phyloP scores from a whole-genome alignment of 129 eudicot species.

The Calendula officinalis region DNA sequence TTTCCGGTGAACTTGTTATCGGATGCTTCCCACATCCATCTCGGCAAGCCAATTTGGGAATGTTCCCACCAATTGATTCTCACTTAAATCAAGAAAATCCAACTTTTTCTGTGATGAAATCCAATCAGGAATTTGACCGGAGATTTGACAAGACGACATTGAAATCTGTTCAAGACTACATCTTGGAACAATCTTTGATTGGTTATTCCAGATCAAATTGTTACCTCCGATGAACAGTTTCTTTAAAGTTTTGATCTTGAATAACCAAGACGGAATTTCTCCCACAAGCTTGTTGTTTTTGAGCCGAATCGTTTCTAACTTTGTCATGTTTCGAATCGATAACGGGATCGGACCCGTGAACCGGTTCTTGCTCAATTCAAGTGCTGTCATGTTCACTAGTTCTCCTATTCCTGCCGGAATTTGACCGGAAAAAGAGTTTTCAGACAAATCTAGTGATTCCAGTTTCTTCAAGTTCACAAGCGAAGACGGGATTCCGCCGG shows the following conservation, averaged over 20 bases:
- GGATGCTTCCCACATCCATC: conserved; percentile 54
- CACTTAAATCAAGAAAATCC: conserved; percentile 46
- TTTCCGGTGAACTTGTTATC: conserved; percentile 49
- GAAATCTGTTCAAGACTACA: conserved; percentile 46
- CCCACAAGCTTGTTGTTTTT: conserved; percentile 46
- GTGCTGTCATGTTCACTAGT: conserved; percentile 34
- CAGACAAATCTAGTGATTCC: conserved; percentile 36
- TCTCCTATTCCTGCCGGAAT: conserved; percentile 44
- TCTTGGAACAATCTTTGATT: conserved; percentile 43
- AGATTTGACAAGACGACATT: conserved; percentile 34
- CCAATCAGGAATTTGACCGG: conserved; percentile 50
- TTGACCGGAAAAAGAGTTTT: conserved; percentile 34
- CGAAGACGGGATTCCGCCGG: conserved; percentile 40
- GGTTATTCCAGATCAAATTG: conserved; percentile 47
- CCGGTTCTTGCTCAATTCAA: conserved; percentile 47
- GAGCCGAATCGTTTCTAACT: conserved; percentile 38
- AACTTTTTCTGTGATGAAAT: conserved; percentile 45
- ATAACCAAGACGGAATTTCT: conserved; percentile 54
- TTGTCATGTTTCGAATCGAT: conserved; percentile 37
- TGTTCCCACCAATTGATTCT: conserved; percentile 39
- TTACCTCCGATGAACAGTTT: conserved; percentile 46
- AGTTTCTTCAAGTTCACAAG: conserved; percentile 34
- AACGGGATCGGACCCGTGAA: conserved; percentile 42
- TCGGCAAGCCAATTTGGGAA: conserved; percentile 61
- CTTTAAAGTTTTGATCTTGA: conserved; percentile 35